A percentile compares a stretch with the other conserved stretches of the same genome.
Evolutionary conservation across 1,284 basidiomycete species (phyloP).

Genomic region (Blastosporella zonata): DNA sequence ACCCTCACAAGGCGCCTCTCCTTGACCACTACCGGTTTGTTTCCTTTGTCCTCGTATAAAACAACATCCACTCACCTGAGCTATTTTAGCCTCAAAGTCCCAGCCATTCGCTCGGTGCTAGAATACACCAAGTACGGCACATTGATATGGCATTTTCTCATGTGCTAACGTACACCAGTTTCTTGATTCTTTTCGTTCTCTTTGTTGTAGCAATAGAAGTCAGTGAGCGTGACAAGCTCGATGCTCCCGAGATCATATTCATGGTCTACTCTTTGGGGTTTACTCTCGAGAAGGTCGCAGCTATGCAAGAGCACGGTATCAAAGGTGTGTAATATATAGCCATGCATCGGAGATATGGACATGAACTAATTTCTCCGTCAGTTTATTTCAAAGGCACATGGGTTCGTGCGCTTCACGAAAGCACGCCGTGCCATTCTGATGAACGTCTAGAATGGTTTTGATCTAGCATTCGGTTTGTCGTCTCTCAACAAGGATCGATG

Average conservation of each 20-base stretch:
- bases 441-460: conserved; percentile 76
- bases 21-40: conserved; percentile 87
- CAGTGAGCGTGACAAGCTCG: conserved; percentile 59
- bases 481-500: background rate
- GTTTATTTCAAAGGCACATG: conserved; percentile 83
- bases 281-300: conserved; percentile 87
- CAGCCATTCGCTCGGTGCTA: conserved; percentile 83
- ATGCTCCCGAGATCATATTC: conserved; percentile 66
- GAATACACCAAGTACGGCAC: conserved; percentile 77
- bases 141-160: conserved; percentile 5
- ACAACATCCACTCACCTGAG: background rate
- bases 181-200: conserved; percentile 78
- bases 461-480: conserved; percentile 74
- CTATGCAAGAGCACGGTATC: conserved; percentile 92
- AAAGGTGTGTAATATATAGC: conserved; percentile 45
- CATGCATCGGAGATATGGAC: background rate
- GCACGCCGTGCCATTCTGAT: conserved; percentile 1
- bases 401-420: conserved; percentile 40
- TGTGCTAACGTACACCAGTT: conserved; percentile 44
- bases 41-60: background rate
- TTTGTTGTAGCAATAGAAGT: conserved; percentile 83
- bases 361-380: conserved; percentile 23
- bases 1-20: conserved; percentile 88
- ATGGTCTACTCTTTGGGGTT: conserved; percentile 87
- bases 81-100: conserved; percentile 78